Evolutionary conservation across 495 filamentous ascomycete genomes (phyloP).

Genomic region (Podospora didyma): DNA sequence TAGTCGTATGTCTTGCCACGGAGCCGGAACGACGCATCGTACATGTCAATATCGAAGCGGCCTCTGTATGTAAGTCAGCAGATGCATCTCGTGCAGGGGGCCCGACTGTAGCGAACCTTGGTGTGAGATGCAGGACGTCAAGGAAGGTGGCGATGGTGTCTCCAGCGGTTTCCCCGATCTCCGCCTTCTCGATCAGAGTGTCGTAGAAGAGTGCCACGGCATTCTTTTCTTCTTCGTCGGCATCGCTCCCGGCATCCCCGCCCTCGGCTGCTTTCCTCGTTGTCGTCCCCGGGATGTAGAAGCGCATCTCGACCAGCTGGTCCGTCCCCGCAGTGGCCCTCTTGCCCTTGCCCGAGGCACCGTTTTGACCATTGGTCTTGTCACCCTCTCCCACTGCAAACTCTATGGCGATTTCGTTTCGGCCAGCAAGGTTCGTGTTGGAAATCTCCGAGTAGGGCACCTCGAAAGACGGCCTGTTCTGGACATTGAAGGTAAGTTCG

Average conservation of each 20-base stretch:
- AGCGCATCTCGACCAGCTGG: conserved; percentile 95
- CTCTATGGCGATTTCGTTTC: conserved; percentile 96
- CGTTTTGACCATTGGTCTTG: conserved; percentile 69
- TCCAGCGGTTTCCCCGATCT: conserved; percentile 97
- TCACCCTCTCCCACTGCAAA: conserved; percentile 67
- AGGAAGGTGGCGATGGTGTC: conserved; percentile 97
- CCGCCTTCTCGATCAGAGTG: conserved; percentile 95
- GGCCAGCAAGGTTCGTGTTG: conserved; percentile 95
- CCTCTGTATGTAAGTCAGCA: conserved; percentile 61
- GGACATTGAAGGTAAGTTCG: conserved; percentile 93
- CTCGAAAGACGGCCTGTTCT: conserved; percentile 95
- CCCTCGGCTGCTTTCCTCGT: conserved; percentile 81
- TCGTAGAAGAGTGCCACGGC: conserved; percentile 95
- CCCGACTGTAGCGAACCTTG: conserved; percentile 59
- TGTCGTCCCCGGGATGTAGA: conserved; percentile 93
- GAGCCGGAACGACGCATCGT: conserved; percentile 94
- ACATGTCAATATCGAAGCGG: conserved; percentile 99
- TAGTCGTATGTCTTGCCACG: conserved; percentile 99
- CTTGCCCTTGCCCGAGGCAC: conserved; percentile 73
- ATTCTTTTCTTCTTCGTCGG: conserved; percentile 78
- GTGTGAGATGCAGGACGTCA: conserved; percentile 95
- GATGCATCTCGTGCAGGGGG: neutral
- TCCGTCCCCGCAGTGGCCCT: conserved; percentile 86
- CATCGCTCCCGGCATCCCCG: conserved; percentile 63
- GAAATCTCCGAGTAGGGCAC: conserved; percentile 96